A percentile compares a stretch with the other conserved stretches of the same genome.
Conservation (phyloP, 2,329 filamentous ascomycete species). For the Cordyceps farinosa region DNA sequence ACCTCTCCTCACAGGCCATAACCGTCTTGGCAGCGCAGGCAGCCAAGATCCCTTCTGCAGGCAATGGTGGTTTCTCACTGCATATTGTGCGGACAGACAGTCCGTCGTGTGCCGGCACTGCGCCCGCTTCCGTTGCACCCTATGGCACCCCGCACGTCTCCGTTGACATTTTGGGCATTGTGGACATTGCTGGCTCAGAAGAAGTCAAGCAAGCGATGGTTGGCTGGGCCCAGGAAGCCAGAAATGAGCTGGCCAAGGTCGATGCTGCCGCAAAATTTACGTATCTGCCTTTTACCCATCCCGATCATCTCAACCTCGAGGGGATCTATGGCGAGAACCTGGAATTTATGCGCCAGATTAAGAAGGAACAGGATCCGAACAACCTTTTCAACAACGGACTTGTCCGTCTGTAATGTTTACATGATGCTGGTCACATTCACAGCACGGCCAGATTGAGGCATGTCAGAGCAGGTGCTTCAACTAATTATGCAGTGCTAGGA, state of each 20-base stretch:
- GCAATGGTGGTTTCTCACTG: conserved; percentile 21
- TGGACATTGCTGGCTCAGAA: conserved; percentile 18
- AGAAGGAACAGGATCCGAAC: conserved; percentile 33
- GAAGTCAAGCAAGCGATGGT: conserved; percentile 25
- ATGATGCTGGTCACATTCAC: background rate
- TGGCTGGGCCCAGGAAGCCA: conserved; percentile 26
- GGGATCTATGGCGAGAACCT: conserved; percentile 31
- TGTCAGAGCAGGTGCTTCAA: too few species aligned
- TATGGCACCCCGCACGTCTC: conserved; percentile 32
- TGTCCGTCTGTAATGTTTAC: background rate
- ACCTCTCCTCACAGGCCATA: conserved; percentile 26
- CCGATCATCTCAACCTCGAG: conserved; percentile 26
- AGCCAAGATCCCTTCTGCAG: conserved; percentile 23
- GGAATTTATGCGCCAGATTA: conserved; percentile 23
- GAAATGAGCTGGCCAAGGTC: conserved; percentile 23
- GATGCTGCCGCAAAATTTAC: conserved; percentile 28
- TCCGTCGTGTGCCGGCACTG: conserved; percentile 14
- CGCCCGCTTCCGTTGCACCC: conserved; percentile 29
- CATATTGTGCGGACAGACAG: conserved; percentile 8
- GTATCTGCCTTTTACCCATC: conserved; percentile 31
- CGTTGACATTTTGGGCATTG: conserved; percentile 33
- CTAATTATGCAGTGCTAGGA: too few species aligned
- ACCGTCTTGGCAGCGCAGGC: conserved; percentile 27
- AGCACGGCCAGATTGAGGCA: too few species aligned
- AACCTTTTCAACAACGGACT: conserved; percentile 31